These are phyloP conservation scores for Sugiyamaella qingdaonensis DNA, from an alignment of 805 yeast genomes.

Conservation along the genomic window DNA sequence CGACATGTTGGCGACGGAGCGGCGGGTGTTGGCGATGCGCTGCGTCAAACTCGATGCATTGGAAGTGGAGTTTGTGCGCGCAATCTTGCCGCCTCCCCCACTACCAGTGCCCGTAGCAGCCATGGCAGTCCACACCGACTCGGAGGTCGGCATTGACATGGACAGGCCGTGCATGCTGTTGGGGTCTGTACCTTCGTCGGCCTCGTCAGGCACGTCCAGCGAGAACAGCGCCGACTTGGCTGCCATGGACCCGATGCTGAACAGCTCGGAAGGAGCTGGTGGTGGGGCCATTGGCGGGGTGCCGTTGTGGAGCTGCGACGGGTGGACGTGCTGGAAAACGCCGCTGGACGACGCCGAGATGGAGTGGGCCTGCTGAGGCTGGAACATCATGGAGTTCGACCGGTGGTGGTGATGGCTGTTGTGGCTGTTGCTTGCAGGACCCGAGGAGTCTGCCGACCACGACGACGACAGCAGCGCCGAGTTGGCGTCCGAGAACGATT, in stretches of 20 bases:
- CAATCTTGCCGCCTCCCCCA: constrained; percentile 8
- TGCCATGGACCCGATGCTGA: constrained; percentile 4
- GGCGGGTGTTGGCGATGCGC: background rate
- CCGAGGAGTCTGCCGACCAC: background rate
- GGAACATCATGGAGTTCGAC: background rate
- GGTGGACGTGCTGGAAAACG: constrained; percentile 13
- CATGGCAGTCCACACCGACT: background rate
- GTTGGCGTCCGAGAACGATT: background rate
- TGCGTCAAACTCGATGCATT: constrained; percentile 15
- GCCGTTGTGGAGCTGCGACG: constrained; percentile 11
- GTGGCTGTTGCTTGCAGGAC: background rate
- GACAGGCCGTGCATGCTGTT: background rate
- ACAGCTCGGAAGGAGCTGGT: constrained; percentile 1
- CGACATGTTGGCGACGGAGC: constrained; percentile 2
- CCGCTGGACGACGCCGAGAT: background rate
- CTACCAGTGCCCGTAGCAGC: background rate
- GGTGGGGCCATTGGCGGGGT: constrained; percentile 5
- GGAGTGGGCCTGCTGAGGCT: background rate
- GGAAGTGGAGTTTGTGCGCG: constrained; percentile 15
- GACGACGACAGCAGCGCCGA: constrained; percentile 1
- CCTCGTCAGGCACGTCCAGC: constrained; percentile 4
- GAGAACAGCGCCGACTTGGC: constrained; percentile 8
- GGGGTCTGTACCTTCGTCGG: background rate
- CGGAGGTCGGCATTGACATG: background rate
- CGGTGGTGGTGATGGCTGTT: background rate